Base-by-base conservation (phyloP, 257 asterid genomes). In the Primulina tabacum region DNA sequence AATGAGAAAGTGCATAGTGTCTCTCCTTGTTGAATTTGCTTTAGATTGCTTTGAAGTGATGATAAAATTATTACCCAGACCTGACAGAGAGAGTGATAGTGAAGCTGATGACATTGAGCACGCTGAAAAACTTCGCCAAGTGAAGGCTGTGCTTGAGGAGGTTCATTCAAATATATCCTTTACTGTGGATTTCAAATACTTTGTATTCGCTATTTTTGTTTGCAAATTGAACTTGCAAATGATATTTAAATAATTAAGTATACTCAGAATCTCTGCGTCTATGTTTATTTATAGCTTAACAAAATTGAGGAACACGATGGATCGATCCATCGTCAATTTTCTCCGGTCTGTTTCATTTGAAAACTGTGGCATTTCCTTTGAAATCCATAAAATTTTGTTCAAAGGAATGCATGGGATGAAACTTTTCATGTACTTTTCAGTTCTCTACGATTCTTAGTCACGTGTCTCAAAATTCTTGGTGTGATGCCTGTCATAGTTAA, bases 101-200 rank as follows among this genome's bases (percentile, higher is more conserved):
- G 99, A 94, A 83, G 96, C 97, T 58, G 99, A 94, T 70, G 97
- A 89, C 65, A 72, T 81, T 34, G 99, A 94, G 84, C 99, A 94
- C 79, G 95, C 99, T 72, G 99, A 94, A 80, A 94, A 94, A 87
- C 97, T 94, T 78, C 99, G 99, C 58, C 99, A 87, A 87, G 99
- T 94, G 86, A 94, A 94, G 83, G 99, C 99, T 38, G 99, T 94
- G 78, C 99, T 94, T 77, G 99, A 94, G 86, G 99, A 94, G 97
- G 99, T 94, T 82, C 50, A 59, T 80, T 71, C 74, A 28, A 3
- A 58, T 53, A 61, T 53, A 64, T 66, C 20, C 55, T 16, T 7
- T 21, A 34, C 68, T 29, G 26, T 50, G 34, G 60, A 75, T 64
- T 20, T 70, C 20, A n/a, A 69, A 30, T 34, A 50, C 21, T 65